A percentile compares a stretch with the other conserved stretches of the same genome.
Evolutionary conservation across 2,329 filamentous ascomycete species (phyloP).

Genomic region (Raffaelea ambrosiae): DNA sequence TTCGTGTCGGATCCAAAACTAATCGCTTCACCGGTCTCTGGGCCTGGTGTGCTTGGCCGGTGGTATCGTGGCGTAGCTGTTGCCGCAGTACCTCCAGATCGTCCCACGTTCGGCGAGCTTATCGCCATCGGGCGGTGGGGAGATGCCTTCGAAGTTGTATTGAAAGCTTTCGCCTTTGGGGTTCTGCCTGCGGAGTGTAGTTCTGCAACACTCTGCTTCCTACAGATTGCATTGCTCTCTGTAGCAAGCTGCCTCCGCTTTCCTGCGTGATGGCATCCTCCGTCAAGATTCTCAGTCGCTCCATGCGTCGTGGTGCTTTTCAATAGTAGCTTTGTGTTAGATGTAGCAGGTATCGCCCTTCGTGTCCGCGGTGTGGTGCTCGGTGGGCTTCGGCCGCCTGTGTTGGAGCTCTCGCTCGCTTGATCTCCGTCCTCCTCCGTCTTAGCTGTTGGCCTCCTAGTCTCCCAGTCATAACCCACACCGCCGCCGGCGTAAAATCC

Average conservation of each 20-base stretch:
- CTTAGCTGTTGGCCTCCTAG: neutral
- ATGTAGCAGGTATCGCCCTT: too few species aligned
- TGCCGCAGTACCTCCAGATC: too few species aligned
- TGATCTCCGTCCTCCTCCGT: too few species aligned
- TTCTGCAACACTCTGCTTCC: conserved; percentile 66
- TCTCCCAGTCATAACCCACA: conserved; percentile 47
- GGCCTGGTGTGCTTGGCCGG: conserved; percentile 36
- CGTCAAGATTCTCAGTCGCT: neutral
- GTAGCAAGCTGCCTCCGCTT: conserved; percentile 47
- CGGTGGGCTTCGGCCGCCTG: too few species aligned
- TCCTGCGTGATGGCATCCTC: conserved; percentile 26
- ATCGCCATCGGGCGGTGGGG: too few species aligned
- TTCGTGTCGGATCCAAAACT: neutral
- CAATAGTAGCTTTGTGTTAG: neutral
- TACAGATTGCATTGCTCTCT: conserved; percentile 46
- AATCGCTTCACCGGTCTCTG: conserved; percentile 20
- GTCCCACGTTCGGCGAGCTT: too few species aligned
- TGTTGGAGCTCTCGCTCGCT: too few species aligned
- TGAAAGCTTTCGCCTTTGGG: too few species aligned
- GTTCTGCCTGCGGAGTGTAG: too few species aligned
- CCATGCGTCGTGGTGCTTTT: neutral
- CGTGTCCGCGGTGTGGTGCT: too few species aligned
- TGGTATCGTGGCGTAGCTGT: conserved; percentile 17
- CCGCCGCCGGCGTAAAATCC: conserved; percentile 86
- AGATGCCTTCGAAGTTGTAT: too few species aligned